Evolutionary conservation across 2,329 filamentous ascomycete genomes (phyloP), one percentile per base, ranked within the genome.

Genomic region (Verticillium longisporum): DNA sequence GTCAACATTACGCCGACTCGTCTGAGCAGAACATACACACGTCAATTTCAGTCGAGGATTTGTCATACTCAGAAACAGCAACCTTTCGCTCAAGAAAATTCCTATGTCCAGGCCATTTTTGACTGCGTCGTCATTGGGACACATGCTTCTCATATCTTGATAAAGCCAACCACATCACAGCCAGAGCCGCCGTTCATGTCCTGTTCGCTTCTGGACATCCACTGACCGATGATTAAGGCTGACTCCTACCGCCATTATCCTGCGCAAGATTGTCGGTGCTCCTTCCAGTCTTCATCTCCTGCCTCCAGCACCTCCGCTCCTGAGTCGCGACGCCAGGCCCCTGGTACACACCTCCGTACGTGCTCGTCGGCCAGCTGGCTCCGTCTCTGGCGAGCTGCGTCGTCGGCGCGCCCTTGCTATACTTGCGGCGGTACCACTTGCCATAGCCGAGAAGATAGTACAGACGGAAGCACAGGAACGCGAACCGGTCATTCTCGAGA

Each of bases 391-490:
- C 78, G 56, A 73, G 75, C 62, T 69, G 66, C 4, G 65, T 68
- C 7, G 14, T 26, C 2, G 63, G 59, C n/a, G 65, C 53, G 53
- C 64, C 64, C 38, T 67, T 67, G 0, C 74, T 74, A 50, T 68
- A 68, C n/a, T 64, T 66, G 18, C 74, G 68, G 10, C 77, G 72
- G 67, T 87, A 87, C 85, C 85, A 87, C 65, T 80, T 82, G 31
- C 86, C 85, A 66, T 88, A 88, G 0, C 76, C 73, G 2, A 88
- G 69, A 57, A 88, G 70, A 62, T 87, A 87, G 65, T 88, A 88
- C 62, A 88, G 68, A 54, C 85, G 70, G 67, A 88, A 88, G 56
- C 80, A 78, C 62, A 88, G 67, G 60, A 88, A 78, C 0, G 86
- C 83, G 67, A 86, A 88, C 59, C 75, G 77, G 63, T 88, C 85